Percentiles rank a stretch among this genome's conserved stretches.
Evolutionary conservation across 176 grass and related monocot genomes (phyloP).

Genomic region (Aegilops longissima): DNA sequence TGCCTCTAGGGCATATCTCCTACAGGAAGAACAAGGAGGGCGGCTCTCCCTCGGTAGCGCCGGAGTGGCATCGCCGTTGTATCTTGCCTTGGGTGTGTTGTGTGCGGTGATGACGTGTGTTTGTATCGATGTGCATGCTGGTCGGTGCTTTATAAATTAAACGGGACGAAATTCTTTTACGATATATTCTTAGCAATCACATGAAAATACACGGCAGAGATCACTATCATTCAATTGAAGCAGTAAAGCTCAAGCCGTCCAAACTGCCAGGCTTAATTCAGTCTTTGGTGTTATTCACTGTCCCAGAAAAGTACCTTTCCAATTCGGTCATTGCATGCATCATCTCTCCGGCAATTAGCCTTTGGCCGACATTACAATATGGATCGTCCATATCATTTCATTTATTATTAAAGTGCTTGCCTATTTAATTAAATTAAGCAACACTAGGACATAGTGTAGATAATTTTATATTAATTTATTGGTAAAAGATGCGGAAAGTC

Average conservation of each 20-base stretch:
- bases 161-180: no score
- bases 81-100: no score
- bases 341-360: constrained; percentile 28
- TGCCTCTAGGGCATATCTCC: no score
- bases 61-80: no score
- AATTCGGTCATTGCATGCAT: not conserved
- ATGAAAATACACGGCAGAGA: not conserved
- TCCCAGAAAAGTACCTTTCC: constrained; percentile 8
- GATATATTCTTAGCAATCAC: not conserved
- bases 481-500: not conserved
- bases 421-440: constrained; percentile 36
- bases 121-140: no score
- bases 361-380: constrained; percentile 25
- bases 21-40: no score
- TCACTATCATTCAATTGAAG: constrained; percentile 23
- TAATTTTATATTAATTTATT: not conserved
- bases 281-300: not conserved
- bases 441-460: constrained; percentile 5
- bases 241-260: constrained; percentile 27
- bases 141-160: no score
- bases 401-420: constrained; percentile 3
- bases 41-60: no score
- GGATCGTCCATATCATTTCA: constrained; percentile 6
- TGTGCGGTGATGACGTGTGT: no score
- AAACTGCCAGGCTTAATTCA: constrained; percentile 34